A percentile compares a stretch with the other conserved stretches of the same genome.
Conservation (phyloP, 2,329 filamentous ascomycete species). For the Beauveria varroae region DNA sequence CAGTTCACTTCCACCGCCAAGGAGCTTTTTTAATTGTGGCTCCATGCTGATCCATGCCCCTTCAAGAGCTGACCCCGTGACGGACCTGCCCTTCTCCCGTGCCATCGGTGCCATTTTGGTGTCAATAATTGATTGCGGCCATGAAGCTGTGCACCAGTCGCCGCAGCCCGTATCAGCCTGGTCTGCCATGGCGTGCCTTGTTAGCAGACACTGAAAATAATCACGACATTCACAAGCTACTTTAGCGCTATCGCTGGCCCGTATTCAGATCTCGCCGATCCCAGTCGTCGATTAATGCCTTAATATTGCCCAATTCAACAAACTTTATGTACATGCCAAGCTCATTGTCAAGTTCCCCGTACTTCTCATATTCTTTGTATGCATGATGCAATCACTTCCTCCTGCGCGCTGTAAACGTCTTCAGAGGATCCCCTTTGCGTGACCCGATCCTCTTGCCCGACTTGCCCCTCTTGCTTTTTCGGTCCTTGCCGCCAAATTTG, state of each 20-base stretch:
- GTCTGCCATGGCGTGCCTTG: not conserved
- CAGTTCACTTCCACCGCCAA: not conserved
- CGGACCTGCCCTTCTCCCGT: not conserved
- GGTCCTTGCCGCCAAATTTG: constrained; percentile 45
- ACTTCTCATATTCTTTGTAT: not conserved
- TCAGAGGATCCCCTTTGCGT: constrained; percentile 76
- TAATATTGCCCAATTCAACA: not conserved
- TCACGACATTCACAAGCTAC: not conserved
- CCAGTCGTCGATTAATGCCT: not conserved
- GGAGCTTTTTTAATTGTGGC: not conserved
- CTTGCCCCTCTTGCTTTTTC: constrained; percentile 37
- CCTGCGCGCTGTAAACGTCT: constrained; percentile 69
- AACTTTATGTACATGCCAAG: not conserved
- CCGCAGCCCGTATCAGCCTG: not conserved
- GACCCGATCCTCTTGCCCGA: constrained; percentile 40
- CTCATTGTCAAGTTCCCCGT: not conserved
- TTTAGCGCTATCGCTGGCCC: not conserved
- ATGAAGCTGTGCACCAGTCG: not conserved
- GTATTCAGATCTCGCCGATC: not conserved
- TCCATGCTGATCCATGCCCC: not conserved
- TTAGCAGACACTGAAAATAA: not conserved
- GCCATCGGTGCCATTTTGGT: not conserved
- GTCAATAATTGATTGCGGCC: too few species aligned
- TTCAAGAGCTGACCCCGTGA: not conserved
- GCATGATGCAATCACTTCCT: constrained; percentile 27